Percentiles rank a stretch among this genome's conserved stretches.
phyloP scores from a whole-genome alignment of 441 rosid genomes.

The Corymbia calophylla region DNA sequence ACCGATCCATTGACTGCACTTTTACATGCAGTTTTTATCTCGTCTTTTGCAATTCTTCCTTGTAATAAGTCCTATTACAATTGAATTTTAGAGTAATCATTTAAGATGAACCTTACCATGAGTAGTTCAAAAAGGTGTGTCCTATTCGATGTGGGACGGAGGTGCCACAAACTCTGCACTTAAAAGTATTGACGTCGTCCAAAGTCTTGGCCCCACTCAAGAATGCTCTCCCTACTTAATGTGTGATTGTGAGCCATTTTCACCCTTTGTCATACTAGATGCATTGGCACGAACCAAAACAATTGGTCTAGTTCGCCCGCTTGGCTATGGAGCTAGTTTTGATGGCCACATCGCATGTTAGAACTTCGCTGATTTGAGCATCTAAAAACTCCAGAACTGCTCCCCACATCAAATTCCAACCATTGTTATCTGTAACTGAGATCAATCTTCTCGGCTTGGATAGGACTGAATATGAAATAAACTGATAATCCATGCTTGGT shows the following conservation, averaged over 20 bases:
- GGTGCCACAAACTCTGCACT: neutral
- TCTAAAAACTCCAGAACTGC: neutral
- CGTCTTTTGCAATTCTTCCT: neutral
- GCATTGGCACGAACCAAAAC: rapidly evolving
- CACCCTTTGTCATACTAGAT: neutral
- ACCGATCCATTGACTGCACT: neutral
- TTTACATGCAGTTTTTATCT: neutral
- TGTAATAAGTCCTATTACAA: neutral
- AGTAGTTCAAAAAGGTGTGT: neutral
- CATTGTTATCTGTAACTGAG: neutral
- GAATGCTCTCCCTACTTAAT: neutral
- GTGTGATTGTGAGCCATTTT: rapidly evolving
- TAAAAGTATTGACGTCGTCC: neutral
- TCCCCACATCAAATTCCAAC: neutral
- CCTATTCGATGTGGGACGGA: neutral
- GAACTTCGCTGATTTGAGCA: neutral
- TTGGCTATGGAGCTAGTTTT: neutral
- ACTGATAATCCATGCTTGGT: neutral
- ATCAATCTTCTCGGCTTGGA: too few species aligned
- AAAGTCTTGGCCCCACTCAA: neutral
- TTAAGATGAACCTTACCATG: rapidly evolving
- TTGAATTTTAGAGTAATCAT: neutral
- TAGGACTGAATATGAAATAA: too few species aligned
- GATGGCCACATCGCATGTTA: neutral
- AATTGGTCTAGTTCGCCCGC: rapidly evolving